A percentile compares a stretch with the other conserved stretches of the same genome.
These are phyloP conservation scores for Xerophyta viscosa DNA, from an alignment of 106 monocot species.

Conservation along the genomic window DNA sequence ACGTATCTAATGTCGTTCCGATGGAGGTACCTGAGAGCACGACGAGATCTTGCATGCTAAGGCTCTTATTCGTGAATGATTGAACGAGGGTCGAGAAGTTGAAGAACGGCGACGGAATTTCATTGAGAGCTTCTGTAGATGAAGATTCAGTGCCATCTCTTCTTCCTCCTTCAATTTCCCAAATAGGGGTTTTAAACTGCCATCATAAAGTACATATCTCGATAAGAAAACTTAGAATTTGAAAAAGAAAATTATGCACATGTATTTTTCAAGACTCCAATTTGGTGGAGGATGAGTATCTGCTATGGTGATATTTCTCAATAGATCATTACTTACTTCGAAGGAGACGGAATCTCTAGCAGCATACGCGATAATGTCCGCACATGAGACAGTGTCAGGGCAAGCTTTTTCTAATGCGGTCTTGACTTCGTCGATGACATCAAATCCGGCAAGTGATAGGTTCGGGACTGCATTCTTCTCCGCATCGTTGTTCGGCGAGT, in stretches of 20 bases:
- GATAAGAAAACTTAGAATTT: neutral
- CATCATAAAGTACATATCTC: neutral
- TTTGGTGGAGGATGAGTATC: neutral
- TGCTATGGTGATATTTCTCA: neutral
- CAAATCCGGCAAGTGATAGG: slow-evolving; percentile 28
- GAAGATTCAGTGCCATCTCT: slow-evolving; percentile 1
- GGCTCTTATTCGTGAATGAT: neutral
- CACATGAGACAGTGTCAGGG: slow-evolving; percentile 42
- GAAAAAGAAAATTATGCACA: neutral
- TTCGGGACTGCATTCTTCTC: slow-evolving; percentile 33
- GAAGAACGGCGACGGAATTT: slow-evolving; percentile 1
- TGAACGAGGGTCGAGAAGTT: slow-evolving; percentile 1
- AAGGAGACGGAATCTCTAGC: slow-evolving; percentile 41
- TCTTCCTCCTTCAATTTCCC: neutral
- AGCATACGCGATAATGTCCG: slow-evolving; percentile 49
- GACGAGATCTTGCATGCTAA: neutral
- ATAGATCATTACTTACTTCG: slow-evolving; percentile 22
- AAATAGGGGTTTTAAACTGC: neutral
- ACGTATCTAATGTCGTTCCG: neutral
- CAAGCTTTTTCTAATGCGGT: slow-evolving; percentile 33
- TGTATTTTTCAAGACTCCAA: neutral
- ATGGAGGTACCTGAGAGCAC: neutral
- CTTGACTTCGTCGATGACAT: slow-evolving; percentile 46
- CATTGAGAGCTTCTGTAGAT: neutral
- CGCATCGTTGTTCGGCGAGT: slow-evolving; percentile 11